A percentile compares a stretch with the other conserved stretches of the same genome.
These are phyloP conservation scores for Tolypocladium sp. DNA, from an alignment of 2,329 filamentous ascomycete species.

Conservation along the genomic window DNA sequence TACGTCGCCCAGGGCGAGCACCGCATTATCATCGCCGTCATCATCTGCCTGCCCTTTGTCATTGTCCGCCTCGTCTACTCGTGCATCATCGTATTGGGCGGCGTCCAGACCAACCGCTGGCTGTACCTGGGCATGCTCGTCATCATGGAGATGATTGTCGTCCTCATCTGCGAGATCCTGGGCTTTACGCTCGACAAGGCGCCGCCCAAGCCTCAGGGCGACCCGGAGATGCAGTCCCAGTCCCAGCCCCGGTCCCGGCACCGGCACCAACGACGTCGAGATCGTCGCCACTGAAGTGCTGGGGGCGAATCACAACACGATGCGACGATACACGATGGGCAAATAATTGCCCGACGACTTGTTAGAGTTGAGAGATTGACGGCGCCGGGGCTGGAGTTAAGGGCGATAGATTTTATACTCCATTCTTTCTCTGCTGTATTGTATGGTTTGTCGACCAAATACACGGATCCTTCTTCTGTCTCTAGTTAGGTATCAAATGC, in stretches of 20 bases:
- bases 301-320: not conserved
- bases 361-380: not conserved
- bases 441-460: not conserved
- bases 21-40: conserved; percentile 37
- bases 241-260: not conserved
- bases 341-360: not conserved
- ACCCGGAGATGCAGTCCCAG: conserved; percentile 5
- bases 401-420: not conserved
- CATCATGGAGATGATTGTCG: conserved; percentile 23
- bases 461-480: not conserved
- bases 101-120: conserved; percentile 16
- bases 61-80: conserved; percentile 22
- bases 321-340: not conserved
- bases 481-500: not conserved
- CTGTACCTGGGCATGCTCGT: conserved; percentile 20
- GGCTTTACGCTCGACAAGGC: conserved; percentile 19
- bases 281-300: not conserved
- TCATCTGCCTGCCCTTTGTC: conserved; percentile 22
- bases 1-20: conserved; percentile 40
- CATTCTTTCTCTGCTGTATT: not conserved
- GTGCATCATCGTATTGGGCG: conserved; percentile 17
- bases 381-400: not conserved
- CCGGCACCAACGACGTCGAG: not conserved
- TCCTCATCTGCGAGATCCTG: conserved; percentile 17
- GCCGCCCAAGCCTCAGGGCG: conserved; percentile 5